Evolutionary conservation across 2,329 filamentous ascomycete genomes (phyloP).

Genomic region (Cytospora piceae): DNA sequence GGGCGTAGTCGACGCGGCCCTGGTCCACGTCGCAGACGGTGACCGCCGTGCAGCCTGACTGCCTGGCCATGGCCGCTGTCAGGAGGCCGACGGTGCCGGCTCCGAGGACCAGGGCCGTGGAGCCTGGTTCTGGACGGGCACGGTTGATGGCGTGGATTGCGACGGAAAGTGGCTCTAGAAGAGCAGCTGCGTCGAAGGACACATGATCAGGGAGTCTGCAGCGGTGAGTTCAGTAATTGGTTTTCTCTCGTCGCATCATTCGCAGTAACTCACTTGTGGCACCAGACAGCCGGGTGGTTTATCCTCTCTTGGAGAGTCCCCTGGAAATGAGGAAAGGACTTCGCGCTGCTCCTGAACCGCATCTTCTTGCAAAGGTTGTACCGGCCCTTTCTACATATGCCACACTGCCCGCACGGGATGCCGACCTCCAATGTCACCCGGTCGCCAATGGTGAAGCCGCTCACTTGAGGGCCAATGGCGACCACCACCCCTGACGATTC

Average conservation of each 20-base stretch:
- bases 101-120: constrained; percentile 65
- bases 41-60: constrained; percentile 62
- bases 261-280: constrained; percentile 57
- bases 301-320: constrained; percentile 65
- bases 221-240: constrained; percentile 30
- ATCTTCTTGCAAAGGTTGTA: constrained; percentile 67
- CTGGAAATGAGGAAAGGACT: constrained; percentile 66
- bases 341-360: constrained; percentile 65
- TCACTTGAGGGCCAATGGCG: constrained; percentile 56
- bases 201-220: constrained; percentile 60
- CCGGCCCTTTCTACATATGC: constrained; percentile 54
- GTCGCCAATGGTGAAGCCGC: constrained; percentile 58
- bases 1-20: constrained; percentile 62
- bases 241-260: background rate
- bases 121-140: constrained; percentile 54
- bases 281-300: constrained; percentile 65
- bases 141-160: constrained; percentile 65
- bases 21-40: constrained; percentile 65
- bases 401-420: constrained; percentile 56
- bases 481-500: constrained; percentile 64
- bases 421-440: constrained; percentile 63
- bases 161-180: constrained; percentile 65
- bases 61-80: constrained; percentile 64
- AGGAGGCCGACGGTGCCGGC: constrained; percentile 66
- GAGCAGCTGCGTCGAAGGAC: constrained; percentile 62